Percentiles rank a stretch among this genome's conserved stretches.
These are phyloP conservation scores for Suhomyces atakaporum DNA, from an alignment of 1,139 yeast genomes.

Conservation along the genomic window DNA sequence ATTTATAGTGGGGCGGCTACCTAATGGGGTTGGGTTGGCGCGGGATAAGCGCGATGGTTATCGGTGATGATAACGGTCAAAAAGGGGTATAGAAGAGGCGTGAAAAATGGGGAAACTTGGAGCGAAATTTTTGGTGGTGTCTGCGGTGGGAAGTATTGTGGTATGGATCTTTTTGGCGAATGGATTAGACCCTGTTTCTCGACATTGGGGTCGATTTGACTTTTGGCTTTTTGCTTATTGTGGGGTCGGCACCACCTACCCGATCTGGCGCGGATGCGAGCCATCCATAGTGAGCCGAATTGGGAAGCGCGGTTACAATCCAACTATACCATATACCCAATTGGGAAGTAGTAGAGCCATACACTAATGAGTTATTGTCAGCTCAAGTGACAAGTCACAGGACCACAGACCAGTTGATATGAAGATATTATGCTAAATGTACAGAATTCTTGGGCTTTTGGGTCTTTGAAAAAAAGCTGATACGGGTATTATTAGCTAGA, in stretches of 20 bases:
- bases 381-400: too few relatives aligned
- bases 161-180: neutral
- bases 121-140: neutral
- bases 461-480: too few relatives aligned
- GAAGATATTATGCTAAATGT: too few relatives aligned
- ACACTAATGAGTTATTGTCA: too few relatives aligned
- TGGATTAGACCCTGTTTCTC: constrained; percentile 1
- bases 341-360: too few relatives aligned
- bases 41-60: neutral
- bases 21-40: constrained; percentile 1
- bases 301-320: constrained; percentile 7
- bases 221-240: neutral
- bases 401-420: too few relatives aligned
- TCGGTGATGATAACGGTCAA: neutral
- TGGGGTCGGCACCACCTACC: constrained; percentile 3
- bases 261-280: neutral
- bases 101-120: neutral
- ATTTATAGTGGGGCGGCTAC: constrained; percentile 8
- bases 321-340: too few relatives aligned
- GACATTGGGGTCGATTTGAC: neutral
- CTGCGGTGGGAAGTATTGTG: neutral
- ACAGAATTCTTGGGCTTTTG: too few relatives aligned
- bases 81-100: neutral
- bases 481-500: too few relatives aligned
- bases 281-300: constrained; percentile 4